Conservation (phyloP, 371 early-diverging fungal species). For the Mortierella sp. region DNA sequence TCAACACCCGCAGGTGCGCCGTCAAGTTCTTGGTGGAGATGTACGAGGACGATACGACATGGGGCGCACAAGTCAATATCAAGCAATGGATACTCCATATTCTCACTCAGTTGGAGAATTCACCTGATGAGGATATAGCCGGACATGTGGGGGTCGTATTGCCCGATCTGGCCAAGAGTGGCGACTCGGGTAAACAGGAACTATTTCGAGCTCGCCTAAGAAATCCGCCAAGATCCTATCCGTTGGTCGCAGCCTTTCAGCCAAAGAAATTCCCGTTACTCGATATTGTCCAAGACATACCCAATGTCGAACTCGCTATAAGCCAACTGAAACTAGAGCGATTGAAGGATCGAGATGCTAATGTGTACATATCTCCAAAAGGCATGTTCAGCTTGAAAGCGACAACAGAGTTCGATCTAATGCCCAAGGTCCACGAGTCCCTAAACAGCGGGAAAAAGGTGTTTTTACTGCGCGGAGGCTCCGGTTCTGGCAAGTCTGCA, state of each 20-base stretch:
- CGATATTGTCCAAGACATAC: too few species aligned
- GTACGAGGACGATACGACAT: neutral
- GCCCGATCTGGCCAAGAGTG: too few species aligned
- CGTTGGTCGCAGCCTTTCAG: too few species aligned
- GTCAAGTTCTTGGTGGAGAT: neutral
- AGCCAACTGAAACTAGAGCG: neutral
- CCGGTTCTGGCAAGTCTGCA: slow-evolving; percentile 16
- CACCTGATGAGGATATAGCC: neutral
- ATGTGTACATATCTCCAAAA: slow-evolving; percentile 1
- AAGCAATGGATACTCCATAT: too few species aligned
- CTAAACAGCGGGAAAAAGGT: slow-evolving; percentile 3
- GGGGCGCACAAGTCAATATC: too few species aligned
- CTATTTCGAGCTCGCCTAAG: too few species aligned
- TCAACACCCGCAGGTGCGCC: neutral
- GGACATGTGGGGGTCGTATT: too few species aligned
- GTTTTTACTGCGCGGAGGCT: slow-evolving; percentile 10
- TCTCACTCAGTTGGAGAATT: neutral
- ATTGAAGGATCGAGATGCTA: neutral
- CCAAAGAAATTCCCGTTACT: too few species aligned
- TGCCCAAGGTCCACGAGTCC: neutral
- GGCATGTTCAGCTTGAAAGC: slow-evolving; percentile 6
- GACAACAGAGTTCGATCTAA: neutral
- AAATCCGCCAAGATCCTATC: too few species aligned
- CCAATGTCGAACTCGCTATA: neutral
- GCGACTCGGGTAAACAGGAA: too few species aligned